Evolutionary conservation across 2,329 filamentous ascomycete genomes (phyloP).

Genomic region (Magnaporthales sp.): DNA sequence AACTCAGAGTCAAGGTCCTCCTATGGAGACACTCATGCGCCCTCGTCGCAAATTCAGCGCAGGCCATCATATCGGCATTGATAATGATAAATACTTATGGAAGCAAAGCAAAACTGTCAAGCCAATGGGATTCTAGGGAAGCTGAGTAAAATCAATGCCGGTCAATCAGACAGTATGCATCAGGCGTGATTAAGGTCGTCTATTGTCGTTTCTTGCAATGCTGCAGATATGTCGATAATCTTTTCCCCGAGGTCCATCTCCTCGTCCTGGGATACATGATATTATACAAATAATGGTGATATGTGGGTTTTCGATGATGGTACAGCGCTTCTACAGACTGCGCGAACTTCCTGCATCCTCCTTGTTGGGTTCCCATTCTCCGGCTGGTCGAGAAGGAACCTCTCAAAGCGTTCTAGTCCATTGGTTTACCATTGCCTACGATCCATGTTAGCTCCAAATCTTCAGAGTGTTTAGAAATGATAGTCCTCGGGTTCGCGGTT

Average conservation of each 20-base stretch:
- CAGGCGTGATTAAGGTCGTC: conserved; percentile 1
- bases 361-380: background rate
- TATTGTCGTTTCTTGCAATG: background rate
- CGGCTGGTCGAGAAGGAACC: background rate
- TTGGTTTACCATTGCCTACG: background rate
- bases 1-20: background rate
- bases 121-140: background rate
- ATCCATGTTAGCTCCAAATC: background rate
- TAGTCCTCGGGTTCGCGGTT: background rate
- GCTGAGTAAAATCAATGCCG: background rate
- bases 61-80: background rate
- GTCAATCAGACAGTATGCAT: background rate
- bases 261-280: background rate
- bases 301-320: background rate
- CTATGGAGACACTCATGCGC: background rate
- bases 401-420: background rate
- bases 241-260: background rate
- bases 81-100: background rate
- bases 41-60: background rate
- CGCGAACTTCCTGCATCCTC: background rate
- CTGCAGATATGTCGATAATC: background rate
- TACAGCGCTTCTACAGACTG: background rate
- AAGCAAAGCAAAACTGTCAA: background rate
- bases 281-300: background rate
- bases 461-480: background rate